Conservation (phyloP, 257 asterid genomes). For the Solanum neorickii region DNA sequence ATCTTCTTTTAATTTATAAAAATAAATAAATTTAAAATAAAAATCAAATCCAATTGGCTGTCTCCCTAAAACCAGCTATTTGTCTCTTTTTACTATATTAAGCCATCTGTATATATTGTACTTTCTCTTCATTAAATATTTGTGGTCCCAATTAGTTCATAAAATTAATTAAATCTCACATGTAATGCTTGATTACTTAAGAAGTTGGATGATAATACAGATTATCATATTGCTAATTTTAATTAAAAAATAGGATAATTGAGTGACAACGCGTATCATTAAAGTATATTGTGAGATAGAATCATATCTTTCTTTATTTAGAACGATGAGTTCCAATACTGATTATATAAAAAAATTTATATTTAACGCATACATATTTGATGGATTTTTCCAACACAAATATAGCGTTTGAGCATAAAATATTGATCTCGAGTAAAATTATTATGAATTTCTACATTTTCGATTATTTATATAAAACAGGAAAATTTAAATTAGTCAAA, state of each 20-base stretch:
- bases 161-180: not conserved
- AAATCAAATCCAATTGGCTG: not conserved
- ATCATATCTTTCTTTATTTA: not conserved
- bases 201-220: not conserved
- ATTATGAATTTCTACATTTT: fast-evolving
- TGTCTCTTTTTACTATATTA: not conserved
- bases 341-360: too few relatives aligned
- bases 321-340: not conserved
- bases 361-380: too few relatives aligned
- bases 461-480: too few relatives aligned
- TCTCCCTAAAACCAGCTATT: constrained; percentile 9
- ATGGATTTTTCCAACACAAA: fast-evolving
- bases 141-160: not conserved
- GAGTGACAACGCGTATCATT: not conserved
- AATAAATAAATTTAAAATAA: not conserved
- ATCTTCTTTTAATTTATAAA: not conserved
- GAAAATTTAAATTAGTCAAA: not conserved
- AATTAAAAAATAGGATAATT: not conserved
- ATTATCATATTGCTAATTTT: not conserved
- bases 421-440: fast-evolving
- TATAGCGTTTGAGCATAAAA: fast-evolving
- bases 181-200: not conserved
- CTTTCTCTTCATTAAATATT: not conserved
- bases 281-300: not conserved
- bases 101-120: not conserved